Percentiles rank a stretch among this genome's conserved stretches.
Conservation (phyloP, 495 filamentous ascomycete species). For the Pseudoneurospora amorphoporcata region DNA sequence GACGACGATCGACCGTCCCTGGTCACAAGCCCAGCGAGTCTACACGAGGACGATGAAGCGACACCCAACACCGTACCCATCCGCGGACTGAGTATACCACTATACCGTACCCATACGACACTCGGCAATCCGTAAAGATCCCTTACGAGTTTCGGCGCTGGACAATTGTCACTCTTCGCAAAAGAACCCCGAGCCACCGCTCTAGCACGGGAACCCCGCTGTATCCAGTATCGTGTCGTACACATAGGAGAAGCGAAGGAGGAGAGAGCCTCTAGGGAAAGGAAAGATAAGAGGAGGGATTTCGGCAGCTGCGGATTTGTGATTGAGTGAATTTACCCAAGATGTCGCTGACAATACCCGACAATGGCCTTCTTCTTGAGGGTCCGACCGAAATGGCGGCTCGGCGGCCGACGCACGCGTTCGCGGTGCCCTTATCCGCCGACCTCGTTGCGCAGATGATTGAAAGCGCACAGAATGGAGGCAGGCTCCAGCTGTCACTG, state of each 20-base stretch:
- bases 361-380: constrained; percentile 34
- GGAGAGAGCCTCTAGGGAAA: neutral
- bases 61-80: neutral
- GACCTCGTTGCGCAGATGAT: constrained; percentile 62
- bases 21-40: neutral
- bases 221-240: neutral
- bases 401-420: constrained; percentile 35
- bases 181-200: neutral
- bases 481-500: constrained; percentile 48
- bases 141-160: neutral
- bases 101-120: neutral
- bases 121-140: neutral
- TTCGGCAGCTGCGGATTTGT: constrained; percentile 2
- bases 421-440: constrained; percentile 57
- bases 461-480: constrained; percentile 50
- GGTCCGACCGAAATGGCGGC: constrained; percentile 26
- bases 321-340: constrained; percentile 5
- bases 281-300: constrained; percentile 1
- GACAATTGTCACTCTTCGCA: neutral
- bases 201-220: neutral
- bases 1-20: neutral
- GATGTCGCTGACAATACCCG: constrained; percentile 32
- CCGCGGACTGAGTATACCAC: neutral
- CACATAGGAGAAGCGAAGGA: neutral
- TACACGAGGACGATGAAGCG: neutral